These are phyloP conservation scores for Leavenworthia alabamica DNA, from an alignment of 345 rosid species.

Conservation along the genomic window DNA sequence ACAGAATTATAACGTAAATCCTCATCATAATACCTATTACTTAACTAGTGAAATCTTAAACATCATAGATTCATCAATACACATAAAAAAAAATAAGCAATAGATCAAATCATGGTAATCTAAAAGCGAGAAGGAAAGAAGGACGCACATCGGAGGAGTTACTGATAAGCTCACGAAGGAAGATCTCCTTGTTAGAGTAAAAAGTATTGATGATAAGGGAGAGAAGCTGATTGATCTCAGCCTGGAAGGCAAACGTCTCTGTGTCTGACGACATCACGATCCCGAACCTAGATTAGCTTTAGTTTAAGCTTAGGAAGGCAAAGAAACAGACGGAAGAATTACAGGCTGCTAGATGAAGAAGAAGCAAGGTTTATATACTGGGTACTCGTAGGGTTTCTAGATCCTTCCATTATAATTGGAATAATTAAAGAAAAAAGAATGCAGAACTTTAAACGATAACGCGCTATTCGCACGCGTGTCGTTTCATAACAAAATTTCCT, in stretches of 20 bases:
- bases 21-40: background rate
- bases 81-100: background rate
- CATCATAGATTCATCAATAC: background rate
- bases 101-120: background rate
- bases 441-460: background rate
- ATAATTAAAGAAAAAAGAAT: background rate
- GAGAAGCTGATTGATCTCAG: slow-evolving; percentile 70
- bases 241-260: slow-evolving; percentile 70
- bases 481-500: background rate
- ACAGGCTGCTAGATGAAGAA: background rate
- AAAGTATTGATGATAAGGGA: slow-evolving; percentile 64
- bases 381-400: slow-evolving; percentile 20
- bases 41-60: background rate
- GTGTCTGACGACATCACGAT: slow-evolving; percentile 33
- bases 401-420: slow-evolving; percentile 1
- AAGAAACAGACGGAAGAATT: no score
- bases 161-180: slow-evolving; percentile 67
- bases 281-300: background rate
- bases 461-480: slow-evolving; percentile 5
- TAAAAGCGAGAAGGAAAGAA: background rate
- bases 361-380: slow-evolving; percentile 5
- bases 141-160: slow-evolving; percentile 60
- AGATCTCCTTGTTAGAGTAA: slow-evolving; percentile 68
- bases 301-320: background rate
- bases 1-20: background rate